phyloP scores from a whole-genome alignment of 352 stramenopile genomes.

The Pelagophyceae sp. region DNA sequence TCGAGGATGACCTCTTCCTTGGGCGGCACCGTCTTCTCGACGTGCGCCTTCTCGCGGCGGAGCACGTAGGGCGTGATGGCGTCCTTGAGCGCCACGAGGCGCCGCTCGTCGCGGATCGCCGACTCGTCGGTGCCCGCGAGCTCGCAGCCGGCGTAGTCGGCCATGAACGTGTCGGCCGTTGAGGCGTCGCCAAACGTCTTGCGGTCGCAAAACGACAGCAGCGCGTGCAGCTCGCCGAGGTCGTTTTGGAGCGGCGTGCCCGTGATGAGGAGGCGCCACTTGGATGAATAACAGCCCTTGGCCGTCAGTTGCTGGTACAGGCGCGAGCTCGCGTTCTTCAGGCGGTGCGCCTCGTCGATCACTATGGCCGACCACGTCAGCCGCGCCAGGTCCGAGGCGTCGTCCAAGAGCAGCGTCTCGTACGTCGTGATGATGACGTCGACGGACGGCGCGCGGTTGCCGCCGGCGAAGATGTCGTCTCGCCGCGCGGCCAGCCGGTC shows the following conservation, averaged over 20 bases:
- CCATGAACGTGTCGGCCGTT: conserved; percentile 77
- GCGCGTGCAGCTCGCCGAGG: conserved; percentile 96
- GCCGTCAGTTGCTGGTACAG: conserved; percentile 50
- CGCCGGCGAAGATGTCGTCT: conserved; percentile 88
- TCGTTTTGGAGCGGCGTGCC: conserved; percentile 98
- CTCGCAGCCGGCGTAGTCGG: conserved; percentile 79
- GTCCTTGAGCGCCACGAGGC: conserved; percentile 75
- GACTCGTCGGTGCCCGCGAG: neutral
- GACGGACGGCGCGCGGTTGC: neutral
- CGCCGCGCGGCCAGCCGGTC: conserved; percentile 84
- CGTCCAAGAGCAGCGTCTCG: conserved; percentile 82
- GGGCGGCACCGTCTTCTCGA: conserved; percentile 91
- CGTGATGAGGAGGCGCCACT: conserved; percentile 78
- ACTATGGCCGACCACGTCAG: conserved; percentile 94
- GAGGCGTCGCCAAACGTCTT: conserved; percentile 69
- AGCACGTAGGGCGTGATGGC: conserved; percentile 89
- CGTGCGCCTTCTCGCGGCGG: conserved; percentile 92
- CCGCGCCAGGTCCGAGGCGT: conserved; percentile 62
- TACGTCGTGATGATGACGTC: conserved; percentile 91
- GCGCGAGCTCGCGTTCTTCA: conserved; percentile 86
- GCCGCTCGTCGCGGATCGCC: conserved; percentile 51
- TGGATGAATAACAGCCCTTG: conserved; percentile 47
- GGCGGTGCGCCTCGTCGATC: conserved; percentile 96
- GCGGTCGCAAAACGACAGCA: conserved; percentile 96
- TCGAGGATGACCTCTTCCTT: conserved; percentile 95